phyloP scores from a whole-genome alignment of 2,329 filamentous ascomycete genomes.

The Xylaria sp. region DNA sequence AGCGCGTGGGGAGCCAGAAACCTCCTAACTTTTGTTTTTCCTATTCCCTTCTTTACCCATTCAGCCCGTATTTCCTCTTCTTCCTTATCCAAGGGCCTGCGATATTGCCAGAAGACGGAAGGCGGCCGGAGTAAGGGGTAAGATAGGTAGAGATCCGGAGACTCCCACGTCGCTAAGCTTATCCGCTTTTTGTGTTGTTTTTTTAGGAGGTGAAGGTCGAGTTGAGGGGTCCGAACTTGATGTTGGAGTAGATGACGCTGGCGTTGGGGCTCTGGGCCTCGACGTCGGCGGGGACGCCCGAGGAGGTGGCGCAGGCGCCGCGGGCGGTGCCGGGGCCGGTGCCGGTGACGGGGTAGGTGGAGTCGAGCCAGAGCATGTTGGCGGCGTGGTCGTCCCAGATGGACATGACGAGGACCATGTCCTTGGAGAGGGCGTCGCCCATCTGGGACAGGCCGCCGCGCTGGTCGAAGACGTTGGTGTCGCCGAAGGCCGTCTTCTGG shows the following conservation, averaged over 20 bases:
- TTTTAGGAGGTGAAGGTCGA: conserved; percentile 52
- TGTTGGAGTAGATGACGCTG: conserved; percentile 59
- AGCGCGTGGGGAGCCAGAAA: background rate
- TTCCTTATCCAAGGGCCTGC: no score
- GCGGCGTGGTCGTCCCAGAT: conserved; percentile 64
- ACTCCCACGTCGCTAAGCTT: background rate
- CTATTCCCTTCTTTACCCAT: background rate
- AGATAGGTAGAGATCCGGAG: no score
- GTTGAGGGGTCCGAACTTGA: conserved; percentile 59
- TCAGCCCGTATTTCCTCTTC: background rate
- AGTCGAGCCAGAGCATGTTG: conserved; percentile 67
- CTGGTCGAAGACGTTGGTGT: conserved; percentile 60
- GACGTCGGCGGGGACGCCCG: conserved; percentile 58
- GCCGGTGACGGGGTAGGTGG: conserved; percentile 59
- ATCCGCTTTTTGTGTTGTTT: background rate
- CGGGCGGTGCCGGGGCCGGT: conserved; percentile 56
- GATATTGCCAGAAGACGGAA: no score
- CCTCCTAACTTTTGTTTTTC: background rate
- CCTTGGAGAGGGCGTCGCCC: conserved; percentile 60
- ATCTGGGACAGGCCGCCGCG: conserved; percentile 65
- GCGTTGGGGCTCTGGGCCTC: conserved; percentile 52
- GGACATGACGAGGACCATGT: conserved; percentile 71
- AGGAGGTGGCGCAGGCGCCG: conserved; percentile 58
- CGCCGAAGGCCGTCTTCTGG: conserved; percentile 65
- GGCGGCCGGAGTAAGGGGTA: no score